Evolutionary conservation across 2,329 filamentous ascomycete species (phyloP).

Genomic region (Alternaria incomplexa): DNA sequence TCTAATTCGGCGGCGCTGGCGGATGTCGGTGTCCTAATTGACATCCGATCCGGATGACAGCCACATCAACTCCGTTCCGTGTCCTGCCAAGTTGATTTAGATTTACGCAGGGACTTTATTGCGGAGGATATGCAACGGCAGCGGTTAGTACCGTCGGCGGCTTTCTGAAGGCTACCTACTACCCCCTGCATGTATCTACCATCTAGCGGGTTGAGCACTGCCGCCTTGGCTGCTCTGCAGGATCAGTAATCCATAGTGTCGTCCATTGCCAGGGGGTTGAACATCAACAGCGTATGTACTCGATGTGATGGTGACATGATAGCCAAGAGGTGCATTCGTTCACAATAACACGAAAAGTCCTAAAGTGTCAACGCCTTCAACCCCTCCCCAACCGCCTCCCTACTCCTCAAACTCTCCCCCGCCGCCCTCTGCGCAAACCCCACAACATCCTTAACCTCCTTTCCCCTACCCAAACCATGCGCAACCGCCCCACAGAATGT

Average conservation of each 20-base stretch:
- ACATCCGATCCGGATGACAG: neutral
- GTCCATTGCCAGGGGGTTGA: no score
- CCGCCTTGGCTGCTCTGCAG: neutral
- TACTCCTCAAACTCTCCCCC: slow-evolving; percentile 76
- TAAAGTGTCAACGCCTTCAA: slow-evolving; percentile 45
- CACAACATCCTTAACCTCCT: slow-evolving; percentile 67
- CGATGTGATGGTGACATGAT: no score
- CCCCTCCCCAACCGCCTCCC: slow-evolving; percentile 71
- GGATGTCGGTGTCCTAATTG: neutral
- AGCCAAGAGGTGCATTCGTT: no score
- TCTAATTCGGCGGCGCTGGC: neutral
- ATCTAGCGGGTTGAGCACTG: neutral
- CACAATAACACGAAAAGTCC: no score
- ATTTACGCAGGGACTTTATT: neutral
- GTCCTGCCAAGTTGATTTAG: neutral
- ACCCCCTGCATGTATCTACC: neutral
- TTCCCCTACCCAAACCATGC: slow-evolving; percentile 71
- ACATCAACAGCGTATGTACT: no score
- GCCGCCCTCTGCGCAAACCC: slow-evolving; percentile 82
- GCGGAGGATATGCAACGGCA: neutral
- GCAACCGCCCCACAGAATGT: slow-evolving; percentile 87
- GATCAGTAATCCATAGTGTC: neutral
- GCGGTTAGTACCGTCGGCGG: neutral
- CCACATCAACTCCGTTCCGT: neutral
- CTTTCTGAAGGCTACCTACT: neutral